phyloP scores from a whole-genome alignment of 2,329 filamentous ascomycete genomes.

The Cladosporium austrohemisphaericum region DNA sequence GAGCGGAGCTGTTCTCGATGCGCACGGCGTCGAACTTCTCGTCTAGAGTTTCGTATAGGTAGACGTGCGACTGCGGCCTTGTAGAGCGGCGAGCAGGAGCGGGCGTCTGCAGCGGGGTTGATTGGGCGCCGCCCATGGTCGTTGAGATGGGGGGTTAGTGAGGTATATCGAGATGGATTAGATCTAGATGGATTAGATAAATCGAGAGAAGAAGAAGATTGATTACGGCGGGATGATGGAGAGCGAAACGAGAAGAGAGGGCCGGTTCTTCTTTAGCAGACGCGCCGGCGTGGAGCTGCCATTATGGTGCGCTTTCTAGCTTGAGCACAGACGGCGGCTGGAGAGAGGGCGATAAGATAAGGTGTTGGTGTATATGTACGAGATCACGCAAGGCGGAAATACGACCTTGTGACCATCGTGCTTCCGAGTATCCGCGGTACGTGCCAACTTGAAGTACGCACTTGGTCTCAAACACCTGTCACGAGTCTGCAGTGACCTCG shows the following conservation, averaged over 20 bases:
- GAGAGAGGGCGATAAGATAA: not conserved
- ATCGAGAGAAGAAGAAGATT: not conserved
- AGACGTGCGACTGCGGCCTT: constrained; percentile 6
- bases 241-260: not conserved
- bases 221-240: not conserved
- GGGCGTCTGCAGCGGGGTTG: constrained; percentile 9
- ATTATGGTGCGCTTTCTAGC: not conserved
- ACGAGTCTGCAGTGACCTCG: no score
- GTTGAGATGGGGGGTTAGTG: not conserved
- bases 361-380: no score
- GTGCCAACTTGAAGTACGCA: no score
- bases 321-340: not conserved
- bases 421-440: no score
- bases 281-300: not conserved
- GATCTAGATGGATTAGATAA: constrained; percentile 15
- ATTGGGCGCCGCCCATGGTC: constrained; percentile 18
- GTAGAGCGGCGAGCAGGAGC: constrained; percentile 4
- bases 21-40: constrained; percentile 35
- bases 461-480: no score
- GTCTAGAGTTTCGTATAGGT: constrained; percentile 22
- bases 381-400: no score
- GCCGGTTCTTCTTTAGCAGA: not conserved
- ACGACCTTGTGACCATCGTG: no score
- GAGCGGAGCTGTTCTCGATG: constrained; percentile 24
- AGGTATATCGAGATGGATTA: constrained; percentile 9